Percentiles rank a stretch among this genome's conserved stretches.
Evolutionary conservation across 2,329 filamentous ascomycete species (phyloP).

Genomic region (Aspergillus ruber): DNA sequence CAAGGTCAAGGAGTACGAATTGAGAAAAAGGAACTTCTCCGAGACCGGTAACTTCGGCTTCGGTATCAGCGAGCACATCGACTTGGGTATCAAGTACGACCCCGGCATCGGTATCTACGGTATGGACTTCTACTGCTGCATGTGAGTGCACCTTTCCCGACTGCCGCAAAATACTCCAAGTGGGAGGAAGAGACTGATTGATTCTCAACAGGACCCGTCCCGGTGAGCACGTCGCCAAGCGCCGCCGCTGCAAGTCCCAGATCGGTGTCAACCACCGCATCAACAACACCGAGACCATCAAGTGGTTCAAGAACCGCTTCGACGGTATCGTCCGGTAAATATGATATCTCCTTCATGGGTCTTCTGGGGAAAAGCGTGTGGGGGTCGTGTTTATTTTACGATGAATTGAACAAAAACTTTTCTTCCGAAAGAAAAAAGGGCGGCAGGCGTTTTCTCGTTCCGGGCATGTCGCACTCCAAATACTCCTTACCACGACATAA

Average conservation of each 20-base stretch:
- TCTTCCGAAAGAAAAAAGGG: neutral
- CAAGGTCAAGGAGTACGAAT: slow-evolving; percentile 99
- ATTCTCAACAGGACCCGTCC: slow-evolving; percentile 66
- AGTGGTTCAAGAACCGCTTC: slow-evolving; percentile 96
- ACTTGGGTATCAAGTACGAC: slow-evolving; percentile 99
- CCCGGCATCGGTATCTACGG: slow-evolving; percentile 97
- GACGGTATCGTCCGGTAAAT: slow-evolving; percentile 97
- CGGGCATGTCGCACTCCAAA: slow-evolving; percentile 20
- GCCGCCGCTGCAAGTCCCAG: slow-evolving; percentile 78
- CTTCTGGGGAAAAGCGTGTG: slow-evolving; percentile 18
- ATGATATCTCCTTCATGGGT: slow-evolving; percentile 14
- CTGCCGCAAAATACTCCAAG: neutral
- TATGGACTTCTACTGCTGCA: slow-evolving; percentile 99
- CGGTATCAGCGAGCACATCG: slow-evolving; percentile 99
- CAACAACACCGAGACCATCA: slow-evolving; percentile 90
- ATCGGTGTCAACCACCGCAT: slow-evolving; percentile 89
- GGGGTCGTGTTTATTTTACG: slow-evolving; percentile 25
- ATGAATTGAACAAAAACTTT: slow-evolving; percentile 24
- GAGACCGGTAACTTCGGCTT: slow-evolving; percentile 99
- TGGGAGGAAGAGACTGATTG: neutral
- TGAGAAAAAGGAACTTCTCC: slow-evolving; percentile 99
- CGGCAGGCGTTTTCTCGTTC: slow-evolving; percentile 15
- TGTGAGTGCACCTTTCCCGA: slow-evolving; percentile 52
- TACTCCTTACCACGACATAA: slow-evolving; percentile 30
- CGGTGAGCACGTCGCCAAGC: slow-evolving; percentile 94